Base-by-base conservation (phyloP, 768 basidiomycete genomes). In the Auricularia heimuer region DNA sequence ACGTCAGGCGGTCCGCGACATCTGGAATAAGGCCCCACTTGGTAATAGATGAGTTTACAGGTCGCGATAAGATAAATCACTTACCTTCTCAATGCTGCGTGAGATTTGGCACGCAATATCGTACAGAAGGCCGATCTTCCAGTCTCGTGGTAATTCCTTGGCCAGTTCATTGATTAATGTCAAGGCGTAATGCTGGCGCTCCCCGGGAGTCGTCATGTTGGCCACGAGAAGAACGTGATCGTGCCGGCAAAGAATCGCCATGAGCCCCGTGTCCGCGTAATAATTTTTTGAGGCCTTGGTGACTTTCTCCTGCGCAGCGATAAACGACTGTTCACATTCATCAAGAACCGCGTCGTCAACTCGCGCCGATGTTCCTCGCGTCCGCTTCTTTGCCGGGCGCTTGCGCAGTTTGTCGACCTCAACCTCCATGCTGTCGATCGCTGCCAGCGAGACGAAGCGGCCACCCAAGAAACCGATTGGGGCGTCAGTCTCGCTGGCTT, bases 71-170 rank as follows among this genome's bases (percentile, higher is more conserved):
- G 39, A 39, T 7, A 45, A 10, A 60, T 8, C 34, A 47, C 61
- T 44, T 36, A 54, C 65, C 61, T 61, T 60, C 36, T 65, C 45
- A 56, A 45, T 39, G 70, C 68, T 6, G 63, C 74, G 2, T 69
- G 72, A 8, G 75, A 80, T 58, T 77, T 73, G 72, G 75, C 76
- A 58, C 73, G 74, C 0, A 73, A 80, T 66, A 65, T 71, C 12
- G 76, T 73, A 12, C 74, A 80, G 64, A 69, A 71, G 36, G 65
- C 73, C 1, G 73, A 78, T 54, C 76, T 76, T 62, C 69, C 67
- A 0, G 64, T 73, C 18, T 72, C 24, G 3, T 8, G 66, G 66
- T 4, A 67, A 60, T 18, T 65, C 47, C 6, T 47, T 33, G 62
- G 34, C n/a, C 62, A 35, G 7, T 11, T 35, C 16, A 11, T 18